Evolutionary conservation across 768 basidiomycete species (phyloP).

Genomic region (Sarcodon aspratus): DNA sequence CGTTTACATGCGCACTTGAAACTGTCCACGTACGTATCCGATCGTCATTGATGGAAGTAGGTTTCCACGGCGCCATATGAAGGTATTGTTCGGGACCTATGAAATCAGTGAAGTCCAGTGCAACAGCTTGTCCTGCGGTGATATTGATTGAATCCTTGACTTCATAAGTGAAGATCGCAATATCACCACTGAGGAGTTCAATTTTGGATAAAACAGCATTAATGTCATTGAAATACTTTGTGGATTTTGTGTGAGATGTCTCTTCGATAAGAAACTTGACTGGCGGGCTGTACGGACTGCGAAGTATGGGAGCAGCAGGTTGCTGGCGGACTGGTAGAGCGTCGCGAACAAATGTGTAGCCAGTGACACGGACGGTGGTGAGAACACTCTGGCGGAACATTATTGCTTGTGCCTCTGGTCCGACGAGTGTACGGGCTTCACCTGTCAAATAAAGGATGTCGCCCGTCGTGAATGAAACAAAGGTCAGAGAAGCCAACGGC

Average conservation of each 20-base stretch:
- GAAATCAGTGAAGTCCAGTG: conserved; percentile 42
- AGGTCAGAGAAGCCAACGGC: conserved; percentile 44
- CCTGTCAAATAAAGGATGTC: conserved; percentile 56
- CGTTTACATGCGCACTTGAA: conserved; percentile 22
- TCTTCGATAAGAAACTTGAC: conserved; percentile 42
- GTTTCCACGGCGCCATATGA: conserved; percentile 38
- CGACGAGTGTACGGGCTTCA: conserved; percentile 35
- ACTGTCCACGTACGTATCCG: conserved; percentile 58
- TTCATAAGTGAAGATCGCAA: conserved; percentile 45
- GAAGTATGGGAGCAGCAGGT: conserved; percentile 15
- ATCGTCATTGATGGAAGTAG: conserved; percentile 43
- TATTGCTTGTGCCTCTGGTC: conserved; percentile 31
- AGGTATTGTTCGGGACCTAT: conserved; percentile 33
- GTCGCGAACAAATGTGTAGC: conserved; percentile 39
- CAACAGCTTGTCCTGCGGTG: conserved; percentile 36
- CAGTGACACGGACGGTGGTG: conserved; percentile 37
- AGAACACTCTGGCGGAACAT: conserved; percentile 47
- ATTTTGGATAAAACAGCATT: conserved; percentile 21
- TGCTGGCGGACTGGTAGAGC: conserved; percentile 42
- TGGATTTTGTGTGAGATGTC: conserved; percentile 9
- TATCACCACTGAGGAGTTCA: conserved; percentile 27
- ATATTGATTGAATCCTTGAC: conserved; percentile 18
- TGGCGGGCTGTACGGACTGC: conserved; percentile 51
- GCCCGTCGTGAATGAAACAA: conserved; percentile 41
- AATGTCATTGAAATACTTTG: conserved; percentile 17